Base-by-base conservation (phyloP, 1,284 basidiomycete species). In the Ceratobasidium theobromae region DNA sequence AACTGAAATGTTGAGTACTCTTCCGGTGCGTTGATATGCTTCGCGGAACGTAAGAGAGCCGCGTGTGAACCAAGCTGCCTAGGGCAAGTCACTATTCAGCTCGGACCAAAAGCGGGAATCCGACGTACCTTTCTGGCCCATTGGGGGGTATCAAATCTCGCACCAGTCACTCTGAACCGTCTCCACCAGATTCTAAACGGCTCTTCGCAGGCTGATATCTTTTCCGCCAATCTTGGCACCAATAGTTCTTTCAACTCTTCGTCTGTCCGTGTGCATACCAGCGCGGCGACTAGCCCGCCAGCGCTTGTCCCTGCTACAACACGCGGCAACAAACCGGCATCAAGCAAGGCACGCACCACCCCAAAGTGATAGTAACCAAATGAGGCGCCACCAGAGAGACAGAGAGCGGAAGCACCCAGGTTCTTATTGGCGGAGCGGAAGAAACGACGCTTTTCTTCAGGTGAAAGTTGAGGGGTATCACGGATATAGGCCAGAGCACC, bases 331-430 rank as follows among this genome's bases (percentile, higher is more conserved):
- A 98, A 79, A 33, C 87, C 84, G 1, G 90, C 86, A 73, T 99
- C 93, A 3, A 99, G 79, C 73, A 99, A 89, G 0, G 95, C 96
- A 71, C 90, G 90, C 32, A 95, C 86, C 8, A 99, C 93, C 12
- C 96, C 96, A 72, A 92, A 86, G 76, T 95, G 93, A 75, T 93
- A 96, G 76, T 97, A 98, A 2, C 93, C 96, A 73, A 98, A 97
- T 0, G 88, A 89, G 2, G 91, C 96, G 12, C 96, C 96, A 18
- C 96, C 96, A 12, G 91, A 95, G 4, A 99, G 82, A 76, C 96
- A 98, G 4, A 99, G 79, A 0, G 96, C 97, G 53, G 90, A 85
- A n/a, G 83, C 82, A 70, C 96, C 96, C 25, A 97, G 84, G 76
- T 98, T 97, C 68, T 86, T 91, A 74, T 93, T 93, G 46, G 89